A percentile compares a stretch with the other conserved stretches of the same genome.
Evolutionary conservation across 495 filamentous ascomycete species (phyloP).

Genomic region (Podospora comata): DNA sequence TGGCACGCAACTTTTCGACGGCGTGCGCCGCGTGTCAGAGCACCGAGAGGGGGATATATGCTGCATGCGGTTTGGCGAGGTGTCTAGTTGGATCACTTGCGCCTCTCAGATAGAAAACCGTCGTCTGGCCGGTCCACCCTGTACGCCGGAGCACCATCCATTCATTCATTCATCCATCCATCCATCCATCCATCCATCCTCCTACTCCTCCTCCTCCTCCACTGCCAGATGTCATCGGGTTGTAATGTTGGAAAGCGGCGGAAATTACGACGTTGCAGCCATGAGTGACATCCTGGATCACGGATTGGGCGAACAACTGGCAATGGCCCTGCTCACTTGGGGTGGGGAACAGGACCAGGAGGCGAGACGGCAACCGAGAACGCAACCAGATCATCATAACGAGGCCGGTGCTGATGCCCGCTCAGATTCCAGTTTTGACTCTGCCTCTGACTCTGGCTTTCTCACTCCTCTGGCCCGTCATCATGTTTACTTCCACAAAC

Average conservation of each 20-base stretch:
- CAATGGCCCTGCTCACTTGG: constrained; percentile 11
- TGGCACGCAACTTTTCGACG: constrained; percentile 2
- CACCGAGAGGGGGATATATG: background rate
- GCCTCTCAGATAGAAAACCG: background rate
- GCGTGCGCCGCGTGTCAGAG: background rate
- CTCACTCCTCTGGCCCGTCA: constrained; percentile 4
- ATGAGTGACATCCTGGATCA: constrained; percentile 18
- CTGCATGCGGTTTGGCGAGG: no score
- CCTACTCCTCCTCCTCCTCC: background rate
- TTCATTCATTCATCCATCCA: no score
- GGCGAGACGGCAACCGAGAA: background rate
- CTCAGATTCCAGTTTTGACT: background rate
- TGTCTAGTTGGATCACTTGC: background rate
- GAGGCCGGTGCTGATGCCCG: background rate
- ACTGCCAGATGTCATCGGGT: background rate
- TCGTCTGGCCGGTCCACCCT: background rate
- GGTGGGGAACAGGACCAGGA: constrained; percentile 6
- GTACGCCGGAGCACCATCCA: no score
- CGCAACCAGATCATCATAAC: background rate
- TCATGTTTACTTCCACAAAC: constrained; percentile 20
- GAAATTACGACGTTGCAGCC: constrained; percentile 24
- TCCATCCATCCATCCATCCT: background rate
- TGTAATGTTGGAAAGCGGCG: constrained; percentile 2
- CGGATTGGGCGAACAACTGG: constrained; percentile 12
- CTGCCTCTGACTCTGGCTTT: background rate